These are phyloP conservation scores for Pleurotus tuber-regium DNA, from an alignment of 768 basidiomycete genomes.

Conservation along the genomic window DNA sequence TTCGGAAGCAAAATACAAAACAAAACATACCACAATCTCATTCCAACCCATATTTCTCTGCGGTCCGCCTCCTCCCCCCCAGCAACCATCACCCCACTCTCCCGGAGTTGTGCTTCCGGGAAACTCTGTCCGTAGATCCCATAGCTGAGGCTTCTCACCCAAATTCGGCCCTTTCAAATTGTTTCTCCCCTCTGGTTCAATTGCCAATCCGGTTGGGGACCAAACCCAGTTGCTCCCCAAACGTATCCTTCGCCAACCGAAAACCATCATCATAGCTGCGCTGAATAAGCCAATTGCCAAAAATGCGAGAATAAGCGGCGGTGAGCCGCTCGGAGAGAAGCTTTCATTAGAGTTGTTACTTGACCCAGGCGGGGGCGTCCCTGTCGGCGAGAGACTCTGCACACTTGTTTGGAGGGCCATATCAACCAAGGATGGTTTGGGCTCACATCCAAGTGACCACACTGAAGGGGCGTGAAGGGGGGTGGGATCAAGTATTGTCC, in stretches of 20 bases:
- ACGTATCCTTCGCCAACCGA: slow-evolving; percentile 41
- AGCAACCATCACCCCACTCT: slow-evolving; percentile 13
- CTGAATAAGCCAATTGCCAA: slow-evolving; percentile 56
- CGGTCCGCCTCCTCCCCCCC: slow-evolving; percentile 7
- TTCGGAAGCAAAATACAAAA: background rate
- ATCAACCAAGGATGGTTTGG: background rate
- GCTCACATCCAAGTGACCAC: slow-evolving; percentile 3
- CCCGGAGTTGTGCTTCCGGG: background rate
- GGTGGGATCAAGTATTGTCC: background rate
- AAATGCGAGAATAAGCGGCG: slow-evolving; percentile 58
- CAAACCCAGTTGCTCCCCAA: slow-evolving; percentile 11
- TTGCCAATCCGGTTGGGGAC: background rate
- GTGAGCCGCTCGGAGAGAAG: slow-evolving; percentile 37
- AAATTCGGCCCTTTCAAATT: slow-evolving; percentile 8
- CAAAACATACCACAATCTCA: slow-evolving; percentile 36
- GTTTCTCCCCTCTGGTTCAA: background rate
- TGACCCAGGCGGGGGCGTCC: background rate
- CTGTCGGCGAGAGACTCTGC: background rate
- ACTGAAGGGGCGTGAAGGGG: slow-evolving; percentile 1
- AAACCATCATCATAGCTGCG: slow-evolving; percentile 44
- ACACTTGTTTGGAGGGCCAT: background rate
- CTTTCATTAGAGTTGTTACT: background rate
- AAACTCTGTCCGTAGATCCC: slow-evolving; percentile 38
- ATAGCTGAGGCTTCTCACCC: slow-evolving; percentile 38
- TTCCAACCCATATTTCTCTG: slow-evolving; percentile 31